Evolutionary conservation across 345 rosid species (phyloP).

Genomic region (Salix purpurea): DNA sequence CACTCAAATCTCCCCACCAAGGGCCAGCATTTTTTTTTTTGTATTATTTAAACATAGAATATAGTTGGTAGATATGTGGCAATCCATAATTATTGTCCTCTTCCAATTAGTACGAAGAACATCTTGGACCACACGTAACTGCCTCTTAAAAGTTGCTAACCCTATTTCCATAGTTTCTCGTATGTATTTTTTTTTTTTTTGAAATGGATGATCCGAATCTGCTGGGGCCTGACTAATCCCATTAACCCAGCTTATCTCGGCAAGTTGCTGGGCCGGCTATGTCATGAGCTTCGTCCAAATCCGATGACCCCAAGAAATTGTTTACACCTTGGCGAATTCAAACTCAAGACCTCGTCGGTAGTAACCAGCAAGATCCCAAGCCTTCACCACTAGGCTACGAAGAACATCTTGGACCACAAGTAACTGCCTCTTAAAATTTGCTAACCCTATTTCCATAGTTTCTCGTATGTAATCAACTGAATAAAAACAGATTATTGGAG

Average conservation of each 20-base stretch:
- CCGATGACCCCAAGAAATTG: too few species aligned
- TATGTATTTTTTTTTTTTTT: too few species aligned
- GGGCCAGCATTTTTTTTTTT: constrained; percentile 18
- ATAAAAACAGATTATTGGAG: neutral
- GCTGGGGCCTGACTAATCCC: too few species aligned
- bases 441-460: constrained; percentile 11
- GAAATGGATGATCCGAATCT: too few species aligned
- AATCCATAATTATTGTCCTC: constrained; percentile 15
- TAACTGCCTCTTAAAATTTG: constrained; percentile 16
- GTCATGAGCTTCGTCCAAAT: too few species aligned
- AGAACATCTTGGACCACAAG: constrained; percentile 31
- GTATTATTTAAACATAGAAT: constrained; percentile 11
- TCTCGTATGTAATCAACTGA: constrained; percentile 22
- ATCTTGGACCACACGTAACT: constrained; percentile 31
- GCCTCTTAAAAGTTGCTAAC: constrained; percentile 17
- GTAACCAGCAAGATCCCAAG: too few species aligned
- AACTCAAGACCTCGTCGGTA: too few species aligned
- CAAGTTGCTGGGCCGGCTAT: too few species aligned
- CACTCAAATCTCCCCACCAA: constrained; percentile 2
- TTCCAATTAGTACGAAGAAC: neutral
- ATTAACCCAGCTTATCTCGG: too few species aligned
- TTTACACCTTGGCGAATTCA: too few species aligned
- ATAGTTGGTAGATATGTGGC: constrained; percentile 14
- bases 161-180: constrained; percentile 14
- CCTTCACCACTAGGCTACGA: too few species aligned